A percentile compares a stretch with the other conserved stretches of the same genome.
Conservation (phyloP, 805 yeast genomes). For the Diddensiella santjacobensis region DNA sequence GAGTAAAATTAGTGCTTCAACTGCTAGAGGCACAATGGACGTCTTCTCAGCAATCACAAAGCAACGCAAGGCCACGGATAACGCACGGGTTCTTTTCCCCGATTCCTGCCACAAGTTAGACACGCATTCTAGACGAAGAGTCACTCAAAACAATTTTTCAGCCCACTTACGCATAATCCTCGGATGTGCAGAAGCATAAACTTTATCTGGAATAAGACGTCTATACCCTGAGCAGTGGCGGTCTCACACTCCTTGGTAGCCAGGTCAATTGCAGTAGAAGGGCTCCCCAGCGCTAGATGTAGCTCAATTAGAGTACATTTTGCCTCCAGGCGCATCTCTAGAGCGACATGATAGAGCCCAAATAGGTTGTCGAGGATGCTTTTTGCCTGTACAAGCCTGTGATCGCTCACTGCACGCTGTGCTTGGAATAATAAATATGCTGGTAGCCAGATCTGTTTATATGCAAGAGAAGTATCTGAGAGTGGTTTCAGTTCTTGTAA, state of each 20-base stretch:
- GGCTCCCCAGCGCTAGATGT: conserved; percentile 14
- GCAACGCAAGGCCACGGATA: conserved; percentile 49
- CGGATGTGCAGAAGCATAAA: conserved; percentile 47
- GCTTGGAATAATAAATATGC: conserved; percentile 12
- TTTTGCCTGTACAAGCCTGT: conserved; percentile 8
- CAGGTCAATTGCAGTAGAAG: conserved; percentile 22
- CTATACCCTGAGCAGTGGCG: conserved; percentile 47
- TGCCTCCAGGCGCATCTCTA: conserved; percentile 10
- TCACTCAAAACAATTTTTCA: too few species aligned
- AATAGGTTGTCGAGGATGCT: conserved; percentile 11
- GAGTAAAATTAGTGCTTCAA: conserved; percentile 47
- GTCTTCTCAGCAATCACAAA: conserved; percentile 45
- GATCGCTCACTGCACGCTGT: conserved; percentile 11
- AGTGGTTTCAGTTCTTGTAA: not conserved
- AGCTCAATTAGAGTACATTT: conserved; percentile 27
- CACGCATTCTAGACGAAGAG: conserved; percentile 34
- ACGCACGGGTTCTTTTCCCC: conserved; percentile 43
- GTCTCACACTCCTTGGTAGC: conserved; percentile 47
- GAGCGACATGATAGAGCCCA: not conserved
- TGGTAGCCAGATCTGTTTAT: conserved; percentile 20
- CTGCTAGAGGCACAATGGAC: conserved; percentile 43
- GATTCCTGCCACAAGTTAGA: conserved; percentile 38
- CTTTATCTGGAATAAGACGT: conserved; percentile 44
- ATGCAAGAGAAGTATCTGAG: conserved; percentile 11
- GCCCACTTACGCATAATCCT: conserved; percentile 36